Percentiles rank a stretch among this genome's conserved stretches.
These are phyloP conservation scores for Umbelopsis vinacea DNA, from an alignment of 192 early-diverging fungal genomes.

Conservation along the genomic window DNA sequence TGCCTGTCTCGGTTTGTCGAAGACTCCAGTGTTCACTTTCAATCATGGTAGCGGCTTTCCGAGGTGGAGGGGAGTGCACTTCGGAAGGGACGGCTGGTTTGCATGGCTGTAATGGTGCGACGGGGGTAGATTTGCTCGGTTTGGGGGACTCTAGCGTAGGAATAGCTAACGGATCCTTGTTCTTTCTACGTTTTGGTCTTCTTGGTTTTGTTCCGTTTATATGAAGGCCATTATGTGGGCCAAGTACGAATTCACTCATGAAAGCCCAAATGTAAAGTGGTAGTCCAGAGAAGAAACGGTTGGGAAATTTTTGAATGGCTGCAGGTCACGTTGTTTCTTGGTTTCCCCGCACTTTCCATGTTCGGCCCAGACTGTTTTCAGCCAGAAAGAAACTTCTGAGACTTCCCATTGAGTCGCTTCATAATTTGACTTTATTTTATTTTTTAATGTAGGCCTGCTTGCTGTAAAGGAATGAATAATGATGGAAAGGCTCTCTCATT, in stretches of 20 bases:
- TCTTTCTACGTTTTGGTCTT: conserved; percentile 23
- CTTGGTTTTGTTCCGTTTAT: conserved; percentile 29
- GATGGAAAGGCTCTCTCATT: too few species aligned
- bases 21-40: conserved; percentile 11
- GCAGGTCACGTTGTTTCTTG: conserved; percentile 10
- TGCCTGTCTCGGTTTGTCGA: conserved; percentile 5
- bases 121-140: background rate
- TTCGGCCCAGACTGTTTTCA: too few species aligned
- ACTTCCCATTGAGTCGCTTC: too few species aligned
- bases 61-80: background rate
- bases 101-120: background rate
- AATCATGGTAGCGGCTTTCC: background rate
- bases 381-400: too few species aligned
- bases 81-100: too few species aligned
- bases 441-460: too few species aligned
- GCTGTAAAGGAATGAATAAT: too few species aligned
- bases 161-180: conserved; percentile 2
- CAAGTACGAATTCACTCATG: conserved; percentile 26
- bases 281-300: background rate
- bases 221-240: conserved; percentile 27
- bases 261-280: background rate
- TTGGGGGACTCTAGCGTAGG: background rate
- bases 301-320: conserved; percentile 14
- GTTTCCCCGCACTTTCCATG: conserved; percentile 10
- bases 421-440: too few species aligned